Conservation (phyloP, 176 grass and related monocot genomes). For the Leersia perrieri region DNA sequence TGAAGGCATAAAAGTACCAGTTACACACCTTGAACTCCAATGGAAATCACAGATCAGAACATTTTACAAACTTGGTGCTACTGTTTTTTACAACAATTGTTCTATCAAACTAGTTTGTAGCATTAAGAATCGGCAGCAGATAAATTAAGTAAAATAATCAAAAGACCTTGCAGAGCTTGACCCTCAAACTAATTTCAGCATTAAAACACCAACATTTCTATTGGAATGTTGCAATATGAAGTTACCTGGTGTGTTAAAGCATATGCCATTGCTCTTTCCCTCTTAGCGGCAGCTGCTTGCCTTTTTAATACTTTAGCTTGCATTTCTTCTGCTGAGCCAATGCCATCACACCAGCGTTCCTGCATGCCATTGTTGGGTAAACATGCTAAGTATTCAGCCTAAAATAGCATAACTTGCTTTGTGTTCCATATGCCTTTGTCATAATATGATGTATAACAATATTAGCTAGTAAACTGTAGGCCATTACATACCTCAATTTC, state of each 20-base stretch:
- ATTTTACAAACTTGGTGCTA: neutral
- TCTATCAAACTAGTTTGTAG: neutral
- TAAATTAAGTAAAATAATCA: neutral
- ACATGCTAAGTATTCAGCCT: neutral
- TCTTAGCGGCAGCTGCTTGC: constrained; percentile 84
- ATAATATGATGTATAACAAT: too few species aligned
- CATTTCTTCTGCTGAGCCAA: constrained; percentile 85
- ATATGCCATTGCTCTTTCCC: constrained; percentile 96
- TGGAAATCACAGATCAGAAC: constrained; percentile 30
- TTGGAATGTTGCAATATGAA: neutral
- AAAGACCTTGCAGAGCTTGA: neutral
- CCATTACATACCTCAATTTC: constrained; percentile 75
- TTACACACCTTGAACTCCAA: neutral
- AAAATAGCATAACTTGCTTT: constrained; percentile 11
- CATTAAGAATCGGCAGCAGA: neutral
- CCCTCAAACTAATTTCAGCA: neutral
- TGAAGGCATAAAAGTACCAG: neutral
- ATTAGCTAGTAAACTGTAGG: too few species aligned
- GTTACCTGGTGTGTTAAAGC: constrained; percentile 96
- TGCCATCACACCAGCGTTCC: constrained; percentile 85
- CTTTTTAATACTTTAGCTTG: constrained; percentile 79
- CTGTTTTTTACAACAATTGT: neutral
- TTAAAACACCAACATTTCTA: neutral
- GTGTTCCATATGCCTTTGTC: neutral
- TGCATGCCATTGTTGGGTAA: constrained; percentile 22